These are phyloP conservation scores for Tilletia setariae DNA, from an alignment of 1,284 basidiomycete genomes.

Conservation along the genomic window DNA sequence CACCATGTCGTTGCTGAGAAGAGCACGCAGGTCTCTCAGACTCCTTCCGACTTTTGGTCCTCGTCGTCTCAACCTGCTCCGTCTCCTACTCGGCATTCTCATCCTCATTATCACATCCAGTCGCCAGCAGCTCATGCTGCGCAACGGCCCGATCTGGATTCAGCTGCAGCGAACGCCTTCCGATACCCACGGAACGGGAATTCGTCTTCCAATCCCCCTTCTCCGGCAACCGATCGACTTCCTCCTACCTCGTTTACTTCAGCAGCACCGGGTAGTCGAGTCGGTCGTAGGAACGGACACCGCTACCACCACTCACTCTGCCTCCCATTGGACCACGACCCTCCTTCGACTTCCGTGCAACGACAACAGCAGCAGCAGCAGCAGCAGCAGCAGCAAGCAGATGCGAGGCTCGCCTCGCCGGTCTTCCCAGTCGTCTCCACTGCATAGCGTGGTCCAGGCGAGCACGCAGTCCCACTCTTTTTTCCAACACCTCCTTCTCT, in stretches of 20 bases:
- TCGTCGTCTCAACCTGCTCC: neutral
- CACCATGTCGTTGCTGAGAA: neutral
- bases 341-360: too few species aligned
- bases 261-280: neutral
- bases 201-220: neutral
- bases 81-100: neutral
- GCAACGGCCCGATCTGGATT: neutral
- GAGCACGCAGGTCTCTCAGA: neutral
- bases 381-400: too few species aligned
- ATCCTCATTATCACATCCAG: too few species aligned
- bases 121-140: neutral
- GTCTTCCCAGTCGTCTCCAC: too few species aligned
- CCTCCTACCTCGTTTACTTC: neutral
- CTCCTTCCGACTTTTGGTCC: neutral
- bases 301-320: slow-evolving; percentile 9
- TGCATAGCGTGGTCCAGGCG: too few species aligned
- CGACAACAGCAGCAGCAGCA: too few species aligned
- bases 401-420: too few species aligned
- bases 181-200: neutral
- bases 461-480: too few species aligned
- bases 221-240: neutral
- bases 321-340: neutral
- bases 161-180: neutral
- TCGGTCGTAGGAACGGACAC: neutral
- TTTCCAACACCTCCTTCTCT: too few species aligned